A percentile compares a stretch with the other conserved stretches of the same genome.
phyloP scores from a whole-genome alignment of 106 monocot species.

The Phalaenopsis equestris region DNA sequence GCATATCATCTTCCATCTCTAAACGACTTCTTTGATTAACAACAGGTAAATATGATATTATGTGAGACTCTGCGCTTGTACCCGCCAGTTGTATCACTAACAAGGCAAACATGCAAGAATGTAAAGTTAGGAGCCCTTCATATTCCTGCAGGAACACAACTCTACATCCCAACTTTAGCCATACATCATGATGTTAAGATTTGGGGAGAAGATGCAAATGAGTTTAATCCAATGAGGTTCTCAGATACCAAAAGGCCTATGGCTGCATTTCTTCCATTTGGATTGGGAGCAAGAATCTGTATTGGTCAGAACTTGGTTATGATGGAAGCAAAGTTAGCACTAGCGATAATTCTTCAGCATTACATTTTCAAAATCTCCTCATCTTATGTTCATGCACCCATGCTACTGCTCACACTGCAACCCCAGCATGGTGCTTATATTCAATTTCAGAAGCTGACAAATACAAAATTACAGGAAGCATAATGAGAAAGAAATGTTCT shows the following conservation, averaged over 20 bases:
- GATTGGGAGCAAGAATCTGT: constrained; percentile 8
- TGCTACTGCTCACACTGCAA: constrained; percentile 13
- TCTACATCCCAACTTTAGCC: constrained; percentile 1
- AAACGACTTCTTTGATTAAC: neutral
- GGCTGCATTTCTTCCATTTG: constrained; percentile 7
- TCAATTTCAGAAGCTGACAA: neutral
- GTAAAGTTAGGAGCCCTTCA: neutral
- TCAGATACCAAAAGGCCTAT: neutral
- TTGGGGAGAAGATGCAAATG: constrained; percentile 12
- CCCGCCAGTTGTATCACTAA: constrained; percentile 2
- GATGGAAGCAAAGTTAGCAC: constrained; percentile 7
- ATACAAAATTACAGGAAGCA: neutral
- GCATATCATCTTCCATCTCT: neutral
- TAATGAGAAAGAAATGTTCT: neutral
- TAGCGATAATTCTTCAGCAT: constrained; percentile 4
- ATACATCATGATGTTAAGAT: constrained; percentile 11
- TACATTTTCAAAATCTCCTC: neutral
- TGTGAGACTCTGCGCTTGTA: constrained; percentile 9
- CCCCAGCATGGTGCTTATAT: constrained; percentile 8
- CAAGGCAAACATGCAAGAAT: constrained; percentile 9
- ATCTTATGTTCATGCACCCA: constrained; percentile 14
- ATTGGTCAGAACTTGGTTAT: constrained; percentile 9
- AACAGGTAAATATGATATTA: constrained; percentile 13
- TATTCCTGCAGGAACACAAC: constrained; percentile 7
- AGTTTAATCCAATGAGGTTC: constrained; percentile 12